These are phyloP conservation scores for Eudorina sp. DNA, from an alignment of 139 green algal species.

Conservation along the genomic window DNA sequence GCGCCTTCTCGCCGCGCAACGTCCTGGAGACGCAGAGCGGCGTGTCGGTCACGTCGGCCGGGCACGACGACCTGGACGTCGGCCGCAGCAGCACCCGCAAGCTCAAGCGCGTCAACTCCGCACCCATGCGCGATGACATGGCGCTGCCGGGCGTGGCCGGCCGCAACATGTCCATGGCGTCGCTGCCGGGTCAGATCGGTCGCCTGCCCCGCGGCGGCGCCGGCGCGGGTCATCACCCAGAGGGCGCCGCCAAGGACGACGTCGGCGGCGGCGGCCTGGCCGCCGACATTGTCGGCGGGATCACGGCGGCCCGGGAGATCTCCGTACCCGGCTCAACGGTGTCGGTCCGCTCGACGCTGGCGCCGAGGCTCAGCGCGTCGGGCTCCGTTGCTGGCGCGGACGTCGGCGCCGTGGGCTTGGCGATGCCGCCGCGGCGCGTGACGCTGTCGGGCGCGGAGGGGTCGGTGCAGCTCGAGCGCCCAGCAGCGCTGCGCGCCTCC, in stretches of 20 bases:
- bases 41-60: background rate
- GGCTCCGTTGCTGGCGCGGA: too few species aligned
- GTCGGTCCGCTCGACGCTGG: background rate
- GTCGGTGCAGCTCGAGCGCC: background rate
- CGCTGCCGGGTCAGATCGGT: background rate
- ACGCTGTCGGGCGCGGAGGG: background rate
- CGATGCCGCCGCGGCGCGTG: background rate
- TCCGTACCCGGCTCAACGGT: background rate
- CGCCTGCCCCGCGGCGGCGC: too few species aligned
- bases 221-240: background rate
- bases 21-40: background rate
- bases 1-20: background rate
- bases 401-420: too few species aligned
- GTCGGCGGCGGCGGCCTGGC: background rate
- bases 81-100: background rate
- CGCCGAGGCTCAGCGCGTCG: background rate
- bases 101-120: background rate
- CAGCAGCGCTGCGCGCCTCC: too few species aligned
- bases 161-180: background rate
- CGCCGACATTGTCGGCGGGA: background rate
- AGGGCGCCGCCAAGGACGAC: too few species aligned
- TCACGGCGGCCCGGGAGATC: background rate
- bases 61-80: background rate
- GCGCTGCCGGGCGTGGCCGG: too few species aligned
- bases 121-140: background rate